phyloP scores from a whole-genome alignment of 2,329 filamentous ascomycete genomes.

The Trichoderma koningiopsis region DNA sequence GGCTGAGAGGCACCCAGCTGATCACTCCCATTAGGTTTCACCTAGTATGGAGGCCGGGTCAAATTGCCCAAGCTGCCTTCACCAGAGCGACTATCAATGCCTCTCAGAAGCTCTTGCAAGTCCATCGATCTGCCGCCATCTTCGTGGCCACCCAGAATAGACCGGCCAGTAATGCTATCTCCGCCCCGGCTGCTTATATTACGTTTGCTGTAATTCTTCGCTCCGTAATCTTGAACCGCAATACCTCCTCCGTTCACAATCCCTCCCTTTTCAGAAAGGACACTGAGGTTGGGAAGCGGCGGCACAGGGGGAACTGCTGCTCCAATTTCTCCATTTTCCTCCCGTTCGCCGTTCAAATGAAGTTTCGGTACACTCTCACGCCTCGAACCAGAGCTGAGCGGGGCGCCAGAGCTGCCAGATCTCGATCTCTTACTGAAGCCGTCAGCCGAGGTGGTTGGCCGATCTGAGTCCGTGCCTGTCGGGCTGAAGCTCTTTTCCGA shows the following conservation, averaged over 20 bases:
- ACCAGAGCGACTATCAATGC: slow-evolving; percentile 52
- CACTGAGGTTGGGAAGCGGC: slow-evolving; percentile 49
- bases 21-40: not conserved
- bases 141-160: slow-evolving; percentile 39
- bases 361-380: slow-evolving; percentile 35
- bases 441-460: slow-evolving; percentile 37
- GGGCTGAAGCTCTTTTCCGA: slow-evolving; percentile 66
- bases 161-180: slow-evolving; percentile 42
- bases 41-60: slow-evolving; percentile 54
- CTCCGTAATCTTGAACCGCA: slow-evolving; percentile 42
- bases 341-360: slow-evolving; percentile 34
- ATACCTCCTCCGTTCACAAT: slow-evolving; percentile 33
- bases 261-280: slow-evolving; percentile 37
- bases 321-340: slow-evolving; percentile 28
- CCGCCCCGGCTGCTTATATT: slow-evolving; percentile 48
- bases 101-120: slow-evolving; percentile 51
- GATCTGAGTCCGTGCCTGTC: slow-evolving; percentile 31
- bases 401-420: slow-evolving; percentile 45
- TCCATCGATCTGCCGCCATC: slow-evolving; percentile 45
- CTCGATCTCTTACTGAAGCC: slow-evolving; percentile 35
- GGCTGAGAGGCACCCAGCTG: not conserved
- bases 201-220: slow-evolving; percentile 38
- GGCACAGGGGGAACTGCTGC: slow-evolving; percentile 58
- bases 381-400: slow-evolving; percentile 48
- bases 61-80: slow-evolving; percentile 51